Percentiles rank a stretch among this genome's conserved stretches.
These are phyloP conservation scores for Podospora appendiculata DNA, from an alignment of 495 filamentous ascomycete species.

Conservation along the genomic window DNA sequence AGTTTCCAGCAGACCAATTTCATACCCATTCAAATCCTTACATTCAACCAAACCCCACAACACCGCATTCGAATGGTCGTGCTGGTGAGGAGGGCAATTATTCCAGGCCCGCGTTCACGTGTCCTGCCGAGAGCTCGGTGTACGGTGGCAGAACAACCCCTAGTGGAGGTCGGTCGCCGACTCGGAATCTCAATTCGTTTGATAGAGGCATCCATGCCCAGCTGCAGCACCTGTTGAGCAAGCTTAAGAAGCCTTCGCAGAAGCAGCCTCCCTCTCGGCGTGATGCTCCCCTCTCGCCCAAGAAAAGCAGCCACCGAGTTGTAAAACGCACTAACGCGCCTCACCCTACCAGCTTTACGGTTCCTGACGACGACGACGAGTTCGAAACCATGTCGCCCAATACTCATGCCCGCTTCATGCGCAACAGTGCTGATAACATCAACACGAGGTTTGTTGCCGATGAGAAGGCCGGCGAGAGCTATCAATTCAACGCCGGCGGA, in stretches of 20 bases:
- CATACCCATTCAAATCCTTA: background rate
- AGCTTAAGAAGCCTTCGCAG: background rate
- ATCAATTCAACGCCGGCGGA: constrained; percentile 39
- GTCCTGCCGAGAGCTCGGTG: constrained; percentile 2
- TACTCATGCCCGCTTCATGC: constrained; percentile 32
- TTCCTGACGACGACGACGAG: constrained; percentile 30
- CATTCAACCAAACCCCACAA: background rate
- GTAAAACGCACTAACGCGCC: constrained; percentile 25
- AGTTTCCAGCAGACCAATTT: background rate
- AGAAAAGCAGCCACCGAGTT: background rate
- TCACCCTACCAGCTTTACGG: constrained; percentile 39
- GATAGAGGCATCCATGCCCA: constrained; percentile 15
- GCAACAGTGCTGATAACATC: constrained; percentile 65
- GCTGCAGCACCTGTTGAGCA: constrained; percentile 16
- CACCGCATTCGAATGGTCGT: constrained; percentile 7
- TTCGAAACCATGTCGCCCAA: constrained; percentile 19
- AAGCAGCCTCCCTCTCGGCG: background rate
- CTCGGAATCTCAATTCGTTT: constrained; percentile 13
- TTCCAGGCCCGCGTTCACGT: background rate
- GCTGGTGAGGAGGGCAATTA: constrained; percentile 4
- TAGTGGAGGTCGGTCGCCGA: constrained; percentile 15
- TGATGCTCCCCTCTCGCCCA: background rate
- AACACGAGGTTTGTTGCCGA: constrained; percentile 53
- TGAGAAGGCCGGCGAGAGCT: constrained; percentile 21
- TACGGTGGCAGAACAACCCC: constrained; percentile 6